Evolutionary conservation across 2,329 filamentous ascomycete genomes (phyloP), one percentile per base, ranked within the genome.

Genomic region (Cercospora citrullina): DNA sequence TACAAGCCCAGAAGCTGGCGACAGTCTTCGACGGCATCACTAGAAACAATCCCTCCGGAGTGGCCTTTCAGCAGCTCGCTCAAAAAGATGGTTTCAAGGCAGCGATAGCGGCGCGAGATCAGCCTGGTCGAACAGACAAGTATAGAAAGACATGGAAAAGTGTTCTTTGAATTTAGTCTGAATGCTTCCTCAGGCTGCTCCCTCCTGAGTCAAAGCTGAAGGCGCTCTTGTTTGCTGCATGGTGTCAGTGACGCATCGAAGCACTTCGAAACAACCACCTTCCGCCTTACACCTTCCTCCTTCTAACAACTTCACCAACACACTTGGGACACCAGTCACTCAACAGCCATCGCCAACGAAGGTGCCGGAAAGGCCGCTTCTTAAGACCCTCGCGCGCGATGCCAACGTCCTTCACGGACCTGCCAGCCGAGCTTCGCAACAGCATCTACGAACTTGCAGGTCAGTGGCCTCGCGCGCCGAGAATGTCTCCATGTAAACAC

Each of bases 71-170:
- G 60, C 48, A 51, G 60, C 42, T 67, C 10, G 60, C 65, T 31
- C 23, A 26, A 3, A 33, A 42, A 42, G 55, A 64, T 16, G 65
- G 65, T 14, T 68, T 68, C 61, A 68, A 68, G 62, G 61, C 61
- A n/a, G 65, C 65, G 14, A 58, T 68, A 16, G 48, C 65, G 5
- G 48, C 14, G 23, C 61, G 65, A 45, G 61, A 68, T 36, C 31
- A 60, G 53, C 65, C 65, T 60, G 68, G 68, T 16, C 64, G 70
- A 33, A 68, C 58, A 28, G 48, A 65, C 9, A 30, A 67, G 60
- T 71, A 71, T 33, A 21, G 65, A 30, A 68, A 59, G 59, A 36
- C 48, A n/a, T 70, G 68, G 70, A 71, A 71, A 26, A 68, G 65
- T 23, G 55, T 36, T 5, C 55, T 59, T 12, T 59, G 26, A 36